phyloP scores from a whole-genome alignment of 2,329 filamentous ascomycete genomes.

The Magnaporthiopsis incrustans region DNA sequence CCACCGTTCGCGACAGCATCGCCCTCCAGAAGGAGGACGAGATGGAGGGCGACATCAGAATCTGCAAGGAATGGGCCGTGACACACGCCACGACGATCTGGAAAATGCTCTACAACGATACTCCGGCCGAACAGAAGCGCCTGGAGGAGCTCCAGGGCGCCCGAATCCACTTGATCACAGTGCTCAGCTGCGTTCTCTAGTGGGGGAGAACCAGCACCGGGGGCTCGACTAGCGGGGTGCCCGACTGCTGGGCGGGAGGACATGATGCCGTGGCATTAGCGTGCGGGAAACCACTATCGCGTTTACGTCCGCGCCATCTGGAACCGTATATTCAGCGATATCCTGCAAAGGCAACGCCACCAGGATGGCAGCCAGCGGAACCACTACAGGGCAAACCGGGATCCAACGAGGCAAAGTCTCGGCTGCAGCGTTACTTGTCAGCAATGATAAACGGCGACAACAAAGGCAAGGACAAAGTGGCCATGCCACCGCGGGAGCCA shows the following conservation, averaged over 20 bases:
- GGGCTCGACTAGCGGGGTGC: no score
- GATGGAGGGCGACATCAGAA: not conserved
- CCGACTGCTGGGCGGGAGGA: not conserved
- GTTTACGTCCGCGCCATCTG: not conserved
- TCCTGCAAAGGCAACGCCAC: not conserved
- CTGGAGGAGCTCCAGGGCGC: conserved; percentile 1
- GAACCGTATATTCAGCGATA: no score
- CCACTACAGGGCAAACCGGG: not conserved
- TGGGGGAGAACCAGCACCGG: not conserved
- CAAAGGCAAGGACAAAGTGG: not conserved
- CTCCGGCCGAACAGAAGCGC: not conserved
- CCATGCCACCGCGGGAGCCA: not conserved
- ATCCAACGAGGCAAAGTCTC: not conserved
- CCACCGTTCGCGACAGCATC: not conserved
- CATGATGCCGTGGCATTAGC: not conserved
- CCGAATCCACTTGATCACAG: not conserved
- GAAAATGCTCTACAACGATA: conserved; percentile 1
- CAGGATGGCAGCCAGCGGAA: not conserved
- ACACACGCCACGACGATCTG: conserved; percentile 5
- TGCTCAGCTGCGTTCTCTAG: not conserved
- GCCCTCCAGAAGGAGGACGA: not conserved
- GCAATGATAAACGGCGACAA: not conserved
- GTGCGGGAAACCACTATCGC: not conserved
- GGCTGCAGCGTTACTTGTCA: not conserved
- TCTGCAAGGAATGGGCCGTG: not conserved